These are phyloP conservation scores for Vitis hybrid DNA, from an alignment of 177 flowering plant genomes.

Conservation along the genomic window DNA sequence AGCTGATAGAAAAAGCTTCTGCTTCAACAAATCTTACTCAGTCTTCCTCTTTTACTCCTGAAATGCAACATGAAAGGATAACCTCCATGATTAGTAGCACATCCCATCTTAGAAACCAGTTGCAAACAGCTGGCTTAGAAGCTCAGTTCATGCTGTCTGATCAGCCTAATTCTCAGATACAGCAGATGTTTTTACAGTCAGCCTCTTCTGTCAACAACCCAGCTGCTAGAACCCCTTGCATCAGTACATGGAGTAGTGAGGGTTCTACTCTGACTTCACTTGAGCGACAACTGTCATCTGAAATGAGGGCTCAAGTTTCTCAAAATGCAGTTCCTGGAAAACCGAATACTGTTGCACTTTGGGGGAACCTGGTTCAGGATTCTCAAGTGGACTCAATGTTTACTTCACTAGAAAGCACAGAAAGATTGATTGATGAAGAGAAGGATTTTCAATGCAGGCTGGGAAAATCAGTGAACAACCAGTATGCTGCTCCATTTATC, in stretches of 20 bases:
- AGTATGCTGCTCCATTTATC: slow-evolving; percentile 9
- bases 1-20: slow-evolving; percentile 20
- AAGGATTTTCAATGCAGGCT: slow-evolving; percentile 10
- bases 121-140: slow-evolving; percentile 15
- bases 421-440: slow-evolving; percentile 6
- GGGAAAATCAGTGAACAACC: slow-evolving; percentile 11
- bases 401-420: slow-evolving; percentile 16
- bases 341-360: slow-evolving; percentile 10
- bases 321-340: slow-evolving; percentile 16
- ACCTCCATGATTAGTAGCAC: neutral
- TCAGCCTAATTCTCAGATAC: slow-evolving; percentile 2
- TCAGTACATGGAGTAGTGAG: slow-evolving; percentile 32
- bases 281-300: slow-evolving; percentile 37
- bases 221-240: slow-evolving; percentile 23
- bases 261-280: slow-evolving; percentile 34
- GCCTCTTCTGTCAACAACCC: slow-evolving; percentile 8
- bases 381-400: slow-evolving; percentile 18
- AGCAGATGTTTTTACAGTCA: slow-evolving; percentile 7
- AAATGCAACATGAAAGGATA: neutral
- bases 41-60: slow-evolving; percentile 12
- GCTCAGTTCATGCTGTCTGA: slow-evolving; percentile 23
- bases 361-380: slow-evolving; percentile 13
- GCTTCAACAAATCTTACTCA: slow-evolving; percentile 11
- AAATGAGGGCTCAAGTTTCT: slow-evolving; percentile 19
- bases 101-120: slow-evolving; percentile 16